Conservation (phyloP, 805 yeast genomes). For the Helenozyma rhizophorensis region DNA sequence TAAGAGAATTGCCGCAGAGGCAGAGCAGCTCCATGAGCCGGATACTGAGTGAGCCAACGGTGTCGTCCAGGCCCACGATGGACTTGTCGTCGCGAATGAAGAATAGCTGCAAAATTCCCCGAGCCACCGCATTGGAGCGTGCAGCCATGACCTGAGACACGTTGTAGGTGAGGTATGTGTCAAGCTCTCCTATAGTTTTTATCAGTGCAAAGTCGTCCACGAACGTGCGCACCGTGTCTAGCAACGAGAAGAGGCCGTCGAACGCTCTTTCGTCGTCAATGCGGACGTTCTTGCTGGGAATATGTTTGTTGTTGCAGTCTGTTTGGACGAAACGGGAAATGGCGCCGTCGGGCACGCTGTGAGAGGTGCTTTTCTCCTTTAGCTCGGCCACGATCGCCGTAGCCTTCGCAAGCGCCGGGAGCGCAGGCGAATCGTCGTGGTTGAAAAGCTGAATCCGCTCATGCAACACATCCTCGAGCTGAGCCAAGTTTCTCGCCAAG, state of each 20-base stretch:
- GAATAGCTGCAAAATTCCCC: conserved; percentile 61
- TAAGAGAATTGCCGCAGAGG: conserved; percentile 32
- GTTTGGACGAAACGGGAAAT: conserved; percentile 35
- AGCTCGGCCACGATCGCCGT: conserved; percentile 1
- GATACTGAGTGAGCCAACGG: conserved; percentile 21
- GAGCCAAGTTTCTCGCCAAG: conserved; percentile 24
- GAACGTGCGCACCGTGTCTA: conserved; percentile 17
- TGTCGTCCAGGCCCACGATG: conserved; percentile 46
- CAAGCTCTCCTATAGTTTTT: conserved; percentile 20
- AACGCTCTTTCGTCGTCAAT: conserved; percentile 20
- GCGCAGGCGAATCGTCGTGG: not conserved
- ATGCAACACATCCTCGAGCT: conserved; percentile 6
- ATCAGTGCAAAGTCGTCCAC: conserved; percentile 17
- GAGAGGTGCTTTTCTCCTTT: not conserved
- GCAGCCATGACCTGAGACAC: conserved; percentile 20
- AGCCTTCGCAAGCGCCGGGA: not conserved
- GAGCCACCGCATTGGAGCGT: conserved; percentile 43
- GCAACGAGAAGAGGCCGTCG: conserved; percentile 15
- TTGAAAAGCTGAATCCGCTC: conserved; percentile 4
- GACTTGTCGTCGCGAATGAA: conserved; percentile 59
- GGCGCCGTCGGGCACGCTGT: conserved; percentile 4
- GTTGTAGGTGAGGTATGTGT: conserved; percentile 24
- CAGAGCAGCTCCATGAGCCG: conserved; percentile 40
- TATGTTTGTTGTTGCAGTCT: conserved; percentile 32
- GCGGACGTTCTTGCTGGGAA: conserved; percentile 31